Conservation (phyloP, 805 yeast genomes). For the Candida loeiensis region DNA sequence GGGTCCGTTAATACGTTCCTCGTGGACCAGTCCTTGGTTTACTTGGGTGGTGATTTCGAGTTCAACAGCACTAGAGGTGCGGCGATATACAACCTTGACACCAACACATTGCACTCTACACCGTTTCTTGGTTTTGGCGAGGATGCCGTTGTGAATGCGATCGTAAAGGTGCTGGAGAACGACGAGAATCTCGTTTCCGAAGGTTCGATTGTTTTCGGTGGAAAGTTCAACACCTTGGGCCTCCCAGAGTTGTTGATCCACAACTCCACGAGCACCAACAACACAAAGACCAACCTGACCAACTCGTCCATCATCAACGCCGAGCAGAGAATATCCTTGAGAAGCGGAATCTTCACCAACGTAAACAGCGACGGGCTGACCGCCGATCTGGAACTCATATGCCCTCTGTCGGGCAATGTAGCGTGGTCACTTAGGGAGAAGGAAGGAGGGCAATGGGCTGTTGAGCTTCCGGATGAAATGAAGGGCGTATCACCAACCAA, state of each 20-base stretch:
- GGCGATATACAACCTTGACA: slow-evolving; percentile 55
- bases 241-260: slow-evolving; percentile 40
- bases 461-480: slow-evolving; percentile 50
- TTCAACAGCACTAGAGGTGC: slow-evolving; percentile 55
- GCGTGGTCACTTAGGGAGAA: slow-evolving; percentile 53
- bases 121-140: slow-evolving; percentile 77
- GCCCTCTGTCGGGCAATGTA: slow-evolving; percentile 48
- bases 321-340: slow-evolving; percentile 59
- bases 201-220: slow-evolving; percentile 69
- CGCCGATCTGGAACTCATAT: slow-evolving; percentile 36
- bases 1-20: slow-evolving; percentile 34
- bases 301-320: slow-evolving; percentile 43
- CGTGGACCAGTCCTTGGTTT: slow-evolving; percentile 48
- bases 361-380: slow-evolving; percentile 37
- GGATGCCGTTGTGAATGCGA: slow-evolving; percentile 58
- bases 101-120: slow-evolving; percentile 41
- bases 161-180: slow-evolving; percentile 43
- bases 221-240: slow-evolving; percentile 64
- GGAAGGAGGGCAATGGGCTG: slow-evolving; percentile 63
- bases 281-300: slow-evolving; percentile 36
- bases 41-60: slow-evolving; percentile 77
- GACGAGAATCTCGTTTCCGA: slow-evolving; percentile 16
- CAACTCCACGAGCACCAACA: slow-evolving; percentile 26
- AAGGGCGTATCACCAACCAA: slow-evolving; percentile 61
- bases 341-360: slow-evolving; percentile 51